Evolutionary conservation across 495 filamentous ascomycete genomes (phyloP), one percentile per base, ranked within the genome.

Genomic region (Usnea hakonensis): DNA sequence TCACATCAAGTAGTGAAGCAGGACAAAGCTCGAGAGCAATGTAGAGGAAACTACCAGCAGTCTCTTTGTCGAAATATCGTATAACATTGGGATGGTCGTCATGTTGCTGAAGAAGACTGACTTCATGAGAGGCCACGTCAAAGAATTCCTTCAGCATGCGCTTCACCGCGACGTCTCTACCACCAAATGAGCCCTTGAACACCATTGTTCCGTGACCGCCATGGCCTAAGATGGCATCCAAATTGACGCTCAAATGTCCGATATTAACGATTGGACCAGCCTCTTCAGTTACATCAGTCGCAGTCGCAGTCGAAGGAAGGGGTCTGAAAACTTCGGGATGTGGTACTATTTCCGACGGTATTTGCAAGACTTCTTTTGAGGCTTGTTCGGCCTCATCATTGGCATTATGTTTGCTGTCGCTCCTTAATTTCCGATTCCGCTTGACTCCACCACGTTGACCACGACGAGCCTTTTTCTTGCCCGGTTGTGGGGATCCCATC

Each of bases 21-120:
- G 91, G 89, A 70, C 95, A 98, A n/a, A 95, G 83, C 74, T 98
- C 94, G 19, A 98, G 75, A 0, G 91, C 94, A 69, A 98, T 98
- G 70, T 97, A 98, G 28, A 97, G 80, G 73, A 98, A 98, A n/a
- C 87, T 86, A 19, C 86, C 81, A 11, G 89, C 89, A 66, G 90
- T 84, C 68, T 95, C 90, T 69, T 94, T 91, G 62, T 90, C 90
- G 68, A 87, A 96, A 69, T 98, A 98, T 52, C 94, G 89, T 66
- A 98, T 95, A 41, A 98, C 93, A 69, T 98, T 97, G 9, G 86
- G 85, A 69, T 98, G 93, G 67, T 96, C 91, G 68, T 98, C 94
- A 66, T 92, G 96, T 69, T 96, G 90, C 63, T 94, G 84, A 37
- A 98, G 75, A 19, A 97, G 75, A 48, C 89, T 86, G 3, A 96